phyloP scores from a whole-genome alignment of 164 flowering plant species.

The Vitis rotundifolia region DNA sequence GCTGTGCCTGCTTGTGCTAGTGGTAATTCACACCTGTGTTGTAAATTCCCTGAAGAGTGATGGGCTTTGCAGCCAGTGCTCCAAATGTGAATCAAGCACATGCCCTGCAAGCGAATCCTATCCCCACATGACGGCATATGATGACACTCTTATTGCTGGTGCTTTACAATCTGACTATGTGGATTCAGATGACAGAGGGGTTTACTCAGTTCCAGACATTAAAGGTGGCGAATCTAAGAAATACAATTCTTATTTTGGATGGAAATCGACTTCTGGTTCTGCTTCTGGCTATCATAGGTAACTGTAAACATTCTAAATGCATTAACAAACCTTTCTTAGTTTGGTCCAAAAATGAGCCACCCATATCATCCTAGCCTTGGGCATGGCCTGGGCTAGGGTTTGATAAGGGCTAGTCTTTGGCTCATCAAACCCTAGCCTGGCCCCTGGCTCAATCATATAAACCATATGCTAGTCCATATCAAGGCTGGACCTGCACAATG shows the following conservation, averaged over 20 bases:
- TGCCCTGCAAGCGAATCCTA: constrained; percentile 63
- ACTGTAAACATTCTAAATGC: no score
- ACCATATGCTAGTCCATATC: not conserved
- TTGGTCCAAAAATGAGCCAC: no score
- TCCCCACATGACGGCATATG: constrained; percentile 67
- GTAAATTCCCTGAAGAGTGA: constrained; percentile 29
- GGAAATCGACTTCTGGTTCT: constrained; percentile 71
- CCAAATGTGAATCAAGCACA: constrained; percentile 34
- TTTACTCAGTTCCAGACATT: constrained; percentile 58
- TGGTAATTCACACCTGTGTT: constrained; percentile 4
- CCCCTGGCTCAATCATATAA: no score
- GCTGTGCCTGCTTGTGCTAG: constrained; percentile 11
- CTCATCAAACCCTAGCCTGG: no score
- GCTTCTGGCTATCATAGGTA: constrained; percentile 65
- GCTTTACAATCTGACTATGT: constrained; percentile 67
- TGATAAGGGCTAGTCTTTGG: no score
- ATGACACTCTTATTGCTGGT: constrained; percentile 54
- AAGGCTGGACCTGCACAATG: not conserved
- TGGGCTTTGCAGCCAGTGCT: constrained; percentile 52
- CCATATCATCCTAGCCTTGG: no score
- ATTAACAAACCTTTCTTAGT: no score
- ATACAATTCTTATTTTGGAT: constrained; percentile 56
- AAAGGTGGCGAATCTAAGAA: constrained; percentile 37
- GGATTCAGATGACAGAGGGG: constrained; percentile 37
- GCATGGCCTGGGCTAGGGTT: no score